phyloP scores from a whole-genome alignment of 2,329 filamentous ascomycete species.

The Pseudogymnoascus pannorum region DNA sequence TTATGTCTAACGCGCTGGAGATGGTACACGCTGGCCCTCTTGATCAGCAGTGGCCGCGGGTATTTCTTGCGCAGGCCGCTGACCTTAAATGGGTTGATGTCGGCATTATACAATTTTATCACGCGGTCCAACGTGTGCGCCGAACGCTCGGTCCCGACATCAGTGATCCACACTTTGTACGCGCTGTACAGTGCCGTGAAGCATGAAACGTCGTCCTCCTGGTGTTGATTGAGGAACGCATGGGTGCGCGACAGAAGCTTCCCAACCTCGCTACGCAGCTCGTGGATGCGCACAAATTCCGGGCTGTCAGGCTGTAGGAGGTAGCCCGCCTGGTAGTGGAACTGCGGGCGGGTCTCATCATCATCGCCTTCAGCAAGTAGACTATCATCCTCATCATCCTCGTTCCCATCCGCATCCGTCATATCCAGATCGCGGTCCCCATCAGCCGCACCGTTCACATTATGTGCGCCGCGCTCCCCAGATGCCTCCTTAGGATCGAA shows the following conservation, averaged over 20 bases:
- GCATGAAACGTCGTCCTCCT: slow-evolving; percentile 92
- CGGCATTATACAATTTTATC: slow-evolving; percentile 73
- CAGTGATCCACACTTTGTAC: slow-evolving; percentile 93
- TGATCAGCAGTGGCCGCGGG: slow-evolving; percentile 82
- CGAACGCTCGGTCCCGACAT: slow-evolving; percentile 92
- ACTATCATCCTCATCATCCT: slow-evolving; percentile 50
- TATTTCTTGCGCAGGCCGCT: slow-evolving; percentile 89
- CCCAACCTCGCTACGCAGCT: slow-evolving; percentile 72
- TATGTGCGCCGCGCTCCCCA: slow-evolving; percentile 35
- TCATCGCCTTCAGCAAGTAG: slow-evolving; percentile 61
- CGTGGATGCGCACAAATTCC: slow-evolving; percentile 70
- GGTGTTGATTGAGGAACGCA: slow-evolving; percentile 69
- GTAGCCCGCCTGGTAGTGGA: slow-evolving; percentile 85
- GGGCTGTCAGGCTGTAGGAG: slow-evolving; percentile 56
- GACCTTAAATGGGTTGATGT: slow-evolving; percentile 89
- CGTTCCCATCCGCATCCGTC: slow-evolving; percentile 46
- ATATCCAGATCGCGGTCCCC: slow-evolving; percentile 37
- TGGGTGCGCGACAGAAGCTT: slow-evolving; percentile 77
- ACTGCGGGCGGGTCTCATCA: slow-evolving; percentile 76
- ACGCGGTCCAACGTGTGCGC: slow-evolving; percentile 89
- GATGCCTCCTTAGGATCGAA: slow-evolving; percentile 76
- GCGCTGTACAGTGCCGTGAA: slow-evolving; percentile 90
- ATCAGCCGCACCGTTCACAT: slow-evolving; percentile 37
- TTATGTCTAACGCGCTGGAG: slow-evolving; percentile 92
- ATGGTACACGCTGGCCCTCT: slow-evolving; percentile 90